Evolutionary conservation across 164 flowering plant species (phyloP), one percentile per base, ranked within the genome.

Genomic region (Litsea cubeba): DNA sequence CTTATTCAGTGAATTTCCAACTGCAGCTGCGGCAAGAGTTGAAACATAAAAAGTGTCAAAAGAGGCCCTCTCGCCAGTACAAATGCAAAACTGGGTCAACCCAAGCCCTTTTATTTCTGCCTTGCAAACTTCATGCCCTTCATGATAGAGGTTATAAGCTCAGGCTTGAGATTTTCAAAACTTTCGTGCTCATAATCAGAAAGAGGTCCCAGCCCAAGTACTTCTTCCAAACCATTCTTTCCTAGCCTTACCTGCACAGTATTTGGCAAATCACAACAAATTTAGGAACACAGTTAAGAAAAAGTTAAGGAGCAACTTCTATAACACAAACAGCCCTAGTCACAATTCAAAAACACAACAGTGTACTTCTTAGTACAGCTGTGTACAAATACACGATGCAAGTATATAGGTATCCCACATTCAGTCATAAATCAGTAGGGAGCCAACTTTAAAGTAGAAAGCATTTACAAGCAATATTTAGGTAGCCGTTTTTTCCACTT

Each of bases 221-320:
- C 86, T 82, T 92, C 98, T 74, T 96, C 98, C 60, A 94, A 92
- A 2, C 99, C 99, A 62, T 92, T 88, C 90, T 89, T 92, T 51
- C 99, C 99, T 7, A 96, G 90, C 77, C 85, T 92, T 72, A 96
- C 99, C 99, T 96, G 93, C 78, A 76, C 70, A 15, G 18, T 26
- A 5, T 28, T 3, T 22, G 40, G 46, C 17, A 22, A 24, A 46
- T 20, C 69, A 30, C 65, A 75, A 50, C 15, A 8, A 32, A 62
- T 7, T 23, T 15, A 64, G 8, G 32, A 17, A 30, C 12, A 6
- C 30, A 25, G 46, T 18, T 3, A 30, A 18, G 46, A 40, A 40
- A 40, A 40, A 40, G 46, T 40, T 40, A 40, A 8, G 0, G 0
- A 40, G 46, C 46, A 40, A 40, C 46, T 7, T 40, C 46, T 40